Evolutionary conservation across 257 asterid species (phyloP), one percentile per base, ranked within the genome.

Genomic region (Capsicum rhomboideum): DNA sequence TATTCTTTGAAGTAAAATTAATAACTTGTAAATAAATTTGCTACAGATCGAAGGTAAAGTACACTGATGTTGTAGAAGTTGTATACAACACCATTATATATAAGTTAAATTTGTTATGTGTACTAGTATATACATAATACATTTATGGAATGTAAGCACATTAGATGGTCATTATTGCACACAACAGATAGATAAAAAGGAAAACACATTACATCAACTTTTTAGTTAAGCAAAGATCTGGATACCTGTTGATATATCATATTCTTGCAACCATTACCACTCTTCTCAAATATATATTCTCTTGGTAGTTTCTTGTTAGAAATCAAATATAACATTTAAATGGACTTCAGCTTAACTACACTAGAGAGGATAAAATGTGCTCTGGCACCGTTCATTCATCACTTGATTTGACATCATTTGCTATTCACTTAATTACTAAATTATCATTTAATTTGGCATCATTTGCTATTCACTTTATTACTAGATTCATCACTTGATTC

Each of bases 191-290:
- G 28, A 34, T 18, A 86, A 55, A 17, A 63, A 46, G 50, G 16
- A 1, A 40, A 79, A 86, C 50, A 67, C 79, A n/a, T 81, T 85
- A 67, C 84, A 83, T 83, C 91, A 89, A 88, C 90, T 86, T 92
- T 89, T 82, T 89, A 82, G 89, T 88, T 87, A 86, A 88, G 88
- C 89, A 91, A 86, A 90, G 87, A 85, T 85, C 72, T 34, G 84
- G 74, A 91, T 91, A 90, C 89, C 86, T 87, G 84, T 84, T 82
- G 85, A 85, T 88, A 89, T 83, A 85, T 86, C 89, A 80, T 86
- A 88, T 85, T 86, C 89, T 81, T 86, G 85, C 89, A 69, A 84
- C 90, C 93, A 89, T 87, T 87, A 86, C 75, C 61, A 67, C 31
- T 81, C 71, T 87, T 86, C 58, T 85, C 79, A 84, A 84, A 88